Percentiles rank a stretch among this genome's conserved stretches.
These are phyloP conservation scores for Neurospora sublineolata DNA, from an alignment of 495 filamentous ascomycete genomes.

Conservation along the genomic window DNA sequence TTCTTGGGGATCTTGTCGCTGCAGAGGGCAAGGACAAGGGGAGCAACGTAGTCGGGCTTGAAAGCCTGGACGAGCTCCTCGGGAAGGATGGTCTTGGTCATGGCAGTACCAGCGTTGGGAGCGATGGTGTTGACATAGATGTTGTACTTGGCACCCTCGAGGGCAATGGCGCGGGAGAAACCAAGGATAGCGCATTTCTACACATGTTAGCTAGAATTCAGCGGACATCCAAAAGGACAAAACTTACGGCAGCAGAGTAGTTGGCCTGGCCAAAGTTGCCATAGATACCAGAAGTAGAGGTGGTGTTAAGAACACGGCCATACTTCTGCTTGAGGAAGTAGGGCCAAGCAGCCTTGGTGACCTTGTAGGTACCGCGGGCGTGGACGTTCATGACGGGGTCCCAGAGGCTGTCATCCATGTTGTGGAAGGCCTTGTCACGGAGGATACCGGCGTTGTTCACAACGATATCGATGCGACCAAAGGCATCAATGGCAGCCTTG, in stretches of 20 bases:
- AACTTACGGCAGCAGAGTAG: slow-evolving; percentile 80
- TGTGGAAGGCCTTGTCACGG: slow-evolving; percentile 92
- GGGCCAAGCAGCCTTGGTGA: slow-evolving; percentile 96
- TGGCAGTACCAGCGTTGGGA: slow-evolving; percentile 90
- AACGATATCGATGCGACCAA: slow-evolving; percentile 85
- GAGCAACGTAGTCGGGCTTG: slow-evolving; percentile 98
- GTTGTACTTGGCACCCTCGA: slow-evolving; percentile 95
- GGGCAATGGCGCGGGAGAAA: slow-evolving; percentile 82
- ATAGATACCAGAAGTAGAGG: slow-evolving; percentile 93
- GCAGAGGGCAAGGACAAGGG: slow-evolving; percentile 75
- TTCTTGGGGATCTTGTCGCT: slow-evolving; percentile 79
- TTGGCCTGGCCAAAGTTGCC: slow-evolving; percentile 99
- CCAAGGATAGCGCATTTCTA: slow-evolving; percentile 90
- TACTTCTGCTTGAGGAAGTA: slow-evolving; percentile 98
- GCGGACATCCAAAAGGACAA: not conserved
- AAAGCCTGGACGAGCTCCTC: slow-evolving; percentile 98
- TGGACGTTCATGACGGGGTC: slow-evolving; percentile 87
- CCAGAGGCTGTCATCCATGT: slow-evolving; percentile 95
- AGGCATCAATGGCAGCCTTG: slow-evolving; percentile 85
- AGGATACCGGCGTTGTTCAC: slow-evolving; percentile 98
- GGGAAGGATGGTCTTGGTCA: slow-evolving; percentile 91
- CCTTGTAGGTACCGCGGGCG: slow-evolving; percentile 90
- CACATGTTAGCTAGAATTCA: slow-evolving; percentile 5
- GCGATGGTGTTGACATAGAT: slow-evolving; percentile 98
- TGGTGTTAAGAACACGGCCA: slow-evolving; percentile 91